phyloP scores from a whole-genome alignment of 1,139 yeast species.

The Scheffersomyces segobiensis region DNA sequence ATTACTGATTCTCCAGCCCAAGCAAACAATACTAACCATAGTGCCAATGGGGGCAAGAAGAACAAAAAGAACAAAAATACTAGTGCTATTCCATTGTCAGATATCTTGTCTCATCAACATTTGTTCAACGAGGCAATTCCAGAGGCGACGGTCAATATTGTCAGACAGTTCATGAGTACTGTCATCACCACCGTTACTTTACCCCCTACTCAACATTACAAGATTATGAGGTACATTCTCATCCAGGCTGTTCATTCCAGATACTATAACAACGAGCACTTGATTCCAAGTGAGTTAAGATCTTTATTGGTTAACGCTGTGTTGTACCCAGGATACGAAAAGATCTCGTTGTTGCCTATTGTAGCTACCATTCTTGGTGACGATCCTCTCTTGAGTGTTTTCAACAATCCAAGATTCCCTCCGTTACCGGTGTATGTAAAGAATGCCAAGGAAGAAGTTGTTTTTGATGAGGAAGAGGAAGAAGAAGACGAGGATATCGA shows the following conservation, averaged over 20 bases:
- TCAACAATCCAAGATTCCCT: slow-evolving; percentile 81
- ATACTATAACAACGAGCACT: slow-evolving; percentile 23
- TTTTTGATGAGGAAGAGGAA: slow-evolving; percentile 17
- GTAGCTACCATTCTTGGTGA: slow-evolving; percentile 52
- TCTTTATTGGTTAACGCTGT: slow-evolving; percentile 53
- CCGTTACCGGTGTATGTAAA: slow-evolving; percentile 46
- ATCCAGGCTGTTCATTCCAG: slow-evolving; percentile 43
- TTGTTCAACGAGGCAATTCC: slow-evolving; percentile 51
- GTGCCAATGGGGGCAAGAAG: slow-evolving; percentile 17
- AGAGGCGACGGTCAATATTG: slow-evolving; percentile 28
- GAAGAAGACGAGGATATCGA: slow-evolving; percentile 21
- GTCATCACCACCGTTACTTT: slow-evolving; percentile 53
- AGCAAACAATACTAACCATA: slow-evolving; percentile 7
- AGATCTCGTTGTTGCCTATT: slow-evolving; percentile 70
- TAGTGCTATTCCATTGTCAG: slow-evolving; percentile 58
- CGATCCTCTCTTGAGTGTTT: slow-evolving; percentile 47
- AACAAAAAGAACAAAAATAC: slow-evolving; percentile 45
- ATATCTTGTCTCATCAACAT: slow-evolving; percentile 67
- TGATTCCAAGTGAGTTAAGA: slow-evolving; percentile 32
- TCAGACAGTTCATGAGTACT: slow-evolving; percentile 50
- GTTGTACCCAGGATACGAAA: slow-evolving; percentile 63
- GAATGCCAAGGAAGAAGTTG: slow-evolving; percentile 11
- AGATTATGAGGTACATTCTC: slow-evolving; percentile 58
- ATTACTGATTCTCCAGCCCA: slow-evolving; percentile 12
- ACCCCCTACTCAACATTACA: slow-evolving; percentile 64